Evolutionary conservation across 2,329 filamentous ascomycete species (phyloP).

Genomic region (Periconia digitata): DNA sequence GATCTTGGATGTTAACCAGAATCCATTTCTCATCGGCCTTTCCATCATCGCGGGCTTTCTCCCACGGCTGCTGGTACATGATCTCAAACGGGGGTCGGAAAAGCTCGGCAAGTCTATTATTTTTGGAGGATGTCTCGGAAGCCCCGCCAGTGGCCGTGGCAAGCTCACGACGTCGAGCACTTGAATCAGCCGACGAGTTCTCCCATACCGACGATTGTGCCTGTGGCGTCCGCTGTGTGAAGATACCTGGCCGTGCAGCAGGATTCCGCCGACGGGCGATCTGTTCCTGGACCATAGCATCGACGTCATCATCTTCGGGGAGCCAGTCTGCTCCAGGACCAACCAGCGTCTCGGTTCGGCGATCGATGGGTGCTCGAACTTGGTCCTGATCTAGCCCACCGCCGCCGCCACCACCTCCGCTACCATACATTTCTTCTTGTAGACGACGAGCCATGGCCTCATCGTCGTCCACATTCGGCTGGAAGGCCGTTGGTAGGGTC

Average conservation of each 20-base stretch:
- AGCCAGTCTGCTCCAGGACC: conserved; percentile 65
- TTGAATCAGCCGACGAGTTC: conserved; percentile 49
- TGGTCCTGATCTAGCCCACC: conserved; percentile 50
- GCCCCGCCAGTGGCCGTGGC: conserved; percentile 65
- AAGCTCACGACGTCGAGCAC: conserved; percentile 55
- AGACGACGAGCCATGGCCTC: conserved; percentile 88
- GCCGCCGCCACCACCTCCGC: conserved; percentile 44
- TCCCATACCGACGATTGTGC: conserved; percentile 60
- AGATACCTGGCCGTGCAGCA: conserved; percentile 59
- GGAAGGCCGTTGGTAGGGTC: conserved; percentile 21
- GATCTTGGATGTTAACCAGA: conserved; percentile 91
- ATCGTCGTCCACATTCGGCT: conserved; percentile 71
- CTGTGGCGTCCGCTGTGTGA: conserved; percentile 63
- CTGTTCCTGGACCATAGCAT: conserved; percentile 66
- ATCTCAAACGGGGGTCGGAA: conserved; percentile 91
- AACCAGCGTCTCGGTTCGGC: conserved; percentile 88
- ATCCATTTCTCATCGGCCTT: conserved; percentile 93
- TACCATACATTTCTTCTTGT: conserved; percentile 85
- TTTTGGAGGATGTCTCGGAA: conserved; percentile 68
- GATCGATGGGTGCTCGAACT: conserved; percentile 87
- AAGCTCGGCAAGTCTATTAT: conserved; percentile 81
- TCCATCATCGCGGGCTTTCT: conserved; percentile 79
- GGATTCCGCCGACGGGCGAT: conserved; percentile 45
- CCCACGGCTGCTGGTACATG: conserved; percentile 79
- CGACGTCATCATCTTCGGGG: conserved; percentile 53